Percentiles rank a stretch among this genome's conserved stretches.
Evolutionary conservation across 1,284 basidiomycete species (phyloP).

Genomic region (Naganishia cerealis): DNA sequence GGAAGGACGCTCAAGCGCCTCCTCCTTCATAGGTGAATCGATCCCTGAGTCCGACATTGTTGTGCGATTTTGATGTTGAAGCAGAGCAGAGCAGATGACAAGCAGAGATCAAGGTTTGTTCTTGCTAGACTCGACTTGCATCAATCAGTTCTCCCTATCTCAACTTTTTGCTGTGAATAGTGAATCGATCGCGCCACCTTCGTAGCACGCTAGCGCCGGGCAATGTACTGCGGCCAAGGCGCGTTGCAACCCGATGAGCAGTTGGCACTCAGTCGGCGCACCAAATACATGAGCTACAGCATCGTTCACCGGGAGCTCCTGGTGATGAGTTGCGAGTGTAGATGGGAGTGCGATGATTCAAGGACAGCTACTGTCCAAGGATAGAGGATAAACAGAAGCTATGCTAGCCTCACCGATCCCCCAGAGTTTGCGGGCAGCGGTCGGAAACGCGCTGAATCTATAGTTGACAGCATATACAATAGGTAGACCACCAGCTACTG

Average conservation of each 20-base stretch:
- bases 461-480: neutral
- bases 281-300: too few species aligned
- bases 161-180: slow-evolving; percentile 2
- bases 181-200: neutral
- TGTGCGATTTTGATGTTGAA: neutral
- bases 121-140: neutral
- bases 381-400: neutral
- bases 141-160: neutral
- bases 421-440: too few species aligned
- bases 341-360: too few species aligned
- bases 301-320: too few species aligned
- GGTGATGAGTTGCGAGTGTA: too few species aligned
- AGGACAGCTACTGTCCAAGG: too few species aligned
- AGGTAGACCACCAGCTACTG: neutral
- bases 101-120: neutral
- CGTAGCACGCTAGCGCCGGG: neutral
- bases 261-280: too few species aligned
- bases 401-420: neutral
- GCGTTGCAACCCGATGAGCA: neutral
- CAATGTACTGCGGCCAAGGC: neutral
- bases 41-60: neutral
- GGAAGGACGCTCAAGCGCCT: neutral
- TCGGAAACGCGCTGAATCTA: neutral
- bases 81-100: neutral
- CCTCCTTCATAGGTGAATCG: slow-evolving; percentile 2